Conservation (phyloP, 768 basidiomycete species). For the Podaxis sp. region DNA sequence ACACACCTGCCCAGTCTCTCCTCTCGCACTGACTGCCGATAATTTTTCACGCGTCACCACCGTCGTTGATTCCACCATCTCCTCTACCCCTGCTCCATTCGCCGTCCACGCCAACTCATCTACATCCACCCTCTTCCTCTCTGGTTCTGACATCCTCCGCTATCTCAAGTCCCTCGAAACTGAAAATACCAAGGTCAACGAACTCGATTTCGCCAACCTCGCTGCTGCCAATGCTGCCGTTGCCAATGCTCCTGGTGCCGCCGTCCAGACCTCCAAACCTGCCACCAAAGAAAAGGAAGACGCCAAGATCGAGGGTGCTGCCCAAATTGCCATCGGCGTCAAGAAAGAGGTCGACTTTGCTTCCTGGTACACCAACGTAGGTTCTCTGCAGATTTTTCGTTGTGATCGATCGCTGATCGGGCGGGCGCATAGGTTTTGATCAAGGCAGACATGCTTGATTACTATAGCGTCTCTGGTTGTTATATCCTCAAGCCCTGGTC, state of each 20-base stretch:
- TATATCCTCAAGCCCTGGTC: conserved; percentile 99
- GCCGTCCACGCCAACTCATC: conserved; percentile 79
- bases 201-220: conserved; percentile 69
- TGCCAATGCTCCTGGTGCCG: conserved; percentile 25
- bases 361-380: conserved; percentile 89
- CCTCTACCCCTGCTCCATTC: conserved; percentile 60
- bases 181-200: conserved; percentile 59
- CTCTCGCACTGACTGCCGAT: conserved; percentile 63
- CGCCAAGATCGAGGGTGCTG: conserved; percentile 81
- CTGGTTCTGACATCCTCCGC: conserved; percentile 68
- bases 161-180: conserved; percentile 76
- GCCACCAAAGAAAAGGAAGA: conserved; percentile 63
- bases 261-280: conserved; percentile 36
- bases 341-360: conserved; percentile 96
- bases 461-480: conserved; percentile 97
- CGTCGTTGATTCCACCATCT: conserved; percentile 77
- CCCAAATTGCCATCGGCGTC: conserved; percentile 91
- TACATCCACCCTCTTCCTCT: conserved; percentile 70
- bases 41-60: conserved; percentile 72
- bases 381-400: conserved; percentile 20
- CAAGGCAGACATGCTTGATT: conserved; percentile 99
- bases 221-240: conserved; percentile 33
- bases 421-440: conserved; percentile 70
- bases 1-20: conserved; percentile 60
- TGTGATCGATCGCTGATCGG: conserved; percentile 11